A percentile compares a stretch with the other conserved stretches of the same genome.
Conservation (phyloP, 331 rosid species). For the Spiraea crenata region DNA sequence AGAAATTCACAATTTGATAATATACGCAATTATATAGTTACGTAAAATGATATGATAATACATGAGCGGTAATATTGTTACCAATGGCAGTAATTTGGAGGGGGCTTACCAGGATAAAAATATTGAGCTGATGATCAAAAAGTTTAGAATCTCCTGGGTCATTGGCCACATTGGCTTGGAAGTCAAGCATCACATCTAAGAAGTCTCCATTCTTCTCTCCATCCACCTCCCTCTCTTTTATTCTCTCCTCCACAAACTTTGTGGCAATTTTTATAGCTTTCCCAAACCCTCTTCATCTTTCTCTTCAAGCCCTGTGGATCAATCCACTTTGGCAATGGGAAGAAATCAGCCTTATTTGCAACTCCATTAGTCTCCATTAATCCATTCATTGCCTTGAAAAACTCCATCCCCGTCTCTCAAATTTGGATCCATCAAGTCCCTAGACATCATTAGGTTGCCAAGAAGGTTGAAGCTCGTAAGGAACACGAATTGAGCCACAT, state of each 20-base stretch:
- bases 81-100: no score
- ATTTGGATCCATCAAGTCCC: conserved; percentile 58
- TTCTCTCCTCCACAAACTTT: conserved; percentile 57
- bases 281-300: conserved; percentile 60
- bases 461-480: conserved; percentile 74
- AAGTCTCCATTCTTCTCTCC: conserved; percentile 43
- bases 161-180: conserved; percentile 43
- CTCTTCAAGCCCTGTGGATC: conserved; percentile 79
- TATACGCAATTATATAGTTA: no score
- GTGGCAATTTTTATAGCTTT: conserved; percentile 70
- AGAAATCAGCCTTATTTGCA: conserved; percentile 75
- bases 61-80: no score
- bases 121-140: conserved; percentile 41
- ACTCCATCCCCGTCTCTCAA: conserved; percentile 64
- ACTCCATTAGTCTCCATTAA: conserved; percentile 83
- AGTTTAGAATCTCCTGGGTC: conserved; percentile 31
- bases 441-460: conserved; percentile 77
- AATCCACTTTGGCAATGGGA: conserved; percentile 52
- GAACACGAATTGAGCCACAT: conserved; percentile 57
- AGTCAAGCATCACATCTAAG: conserved; percentile 68
- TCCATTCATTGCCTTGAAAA: conserved; percentile 54
- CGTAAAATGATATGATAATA: no score
- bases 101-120: conserved; percentile 39
- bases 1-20: no score
- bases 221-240: conserved; percentile 21